Conservation (phyloP, 805 yeast species). For the Candida ponderosae region DNA sequence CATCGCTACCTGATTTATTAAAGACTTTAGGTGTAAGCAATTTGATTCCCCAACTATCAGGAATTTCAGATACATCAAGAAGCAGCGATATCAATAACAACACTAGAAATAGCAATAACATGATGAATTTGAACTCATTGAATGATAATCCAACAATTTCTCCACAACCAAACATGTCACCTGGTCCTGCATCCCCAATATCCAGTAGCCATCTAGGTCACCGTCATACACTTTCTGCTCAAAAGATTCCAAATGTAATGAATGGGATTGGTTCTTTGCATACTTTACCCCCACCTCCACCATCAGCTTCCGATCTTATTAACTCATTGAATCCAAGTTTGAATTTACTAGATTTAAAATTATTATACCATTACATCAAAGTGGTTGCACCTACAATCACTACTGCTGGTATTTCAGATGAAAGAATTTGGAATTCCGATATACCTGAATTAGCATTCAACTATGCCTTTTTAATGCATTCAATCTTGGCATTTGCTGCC, state of each 20-base stretch:
- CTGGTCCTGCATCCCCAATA: constrained; percentile 17
- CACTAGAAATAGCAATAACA: constrained; percentile 10
- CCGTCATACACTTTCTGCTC: constrained; percentile 1
- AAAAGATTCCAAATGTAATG: constrained; percentile 6
- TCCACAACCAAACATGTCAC: constrained; percentile 22
- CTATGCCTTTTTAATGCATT: constrained; percentile 88
- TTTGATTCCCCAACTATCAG: constrained; percentile 1
- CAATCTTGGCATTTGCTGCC: constrained; percentile 84
- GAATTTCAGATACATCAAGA: constrained; percentile 9
- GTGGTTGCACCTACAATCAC: constrained; percentile 83
- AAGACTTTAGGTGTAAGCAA: neutral
- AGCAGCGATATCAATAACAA: constrained; percentile 9
- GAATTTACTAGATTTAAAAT: constrained; percentile 67
- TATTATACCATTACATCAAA: constrained; percentile 83
- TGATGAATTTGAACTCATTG: constrained; percentile 18
- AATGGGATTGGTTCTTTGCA: constrained; percentile 4
- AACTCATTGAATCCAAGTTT: constrained; percentile 26
- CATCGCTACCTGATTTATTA: constrained; percentile 8
- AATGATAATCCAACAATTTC: constrained; percentile 21
- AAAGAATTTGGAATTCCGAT: constrained; percentile 79
- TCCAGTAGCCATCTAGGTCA: constrained; percentile 7
- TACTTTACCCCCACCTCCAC: neutral
- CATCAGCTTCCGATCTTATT: constrained; percentile 4
- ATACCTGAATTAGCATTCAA: constrained; percentile 85
- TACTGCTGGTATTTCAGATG: constrained; percentile 83